Evolutionary conservation across 225 moss, liverwort and hornwort species (phyloP), one percentile per base, ranked within the genome.

Genomic region (Sphagnum contortum): DNA sequence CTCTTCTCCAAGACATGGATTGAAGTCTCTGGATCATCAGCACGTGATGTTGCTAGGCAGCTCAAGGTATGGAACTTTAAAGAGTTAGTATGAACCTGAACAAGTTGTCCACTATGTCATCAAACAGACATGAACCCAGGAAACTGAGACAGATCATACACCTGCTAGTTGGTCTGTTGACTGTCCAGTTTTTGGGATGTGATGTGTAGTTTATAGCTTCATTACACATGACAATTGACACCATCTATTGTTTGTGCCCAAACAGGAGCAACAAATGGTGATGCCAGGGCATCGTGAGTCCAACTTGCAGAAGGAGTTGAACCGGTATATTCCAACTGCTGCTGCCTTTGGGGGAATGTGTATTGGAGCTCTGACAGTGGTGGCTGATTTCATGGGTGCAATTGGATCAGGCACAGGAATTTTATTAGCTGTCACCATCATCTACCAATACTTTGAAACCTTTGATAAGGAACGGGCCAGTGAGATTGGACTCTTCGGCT

Each of bases 1-100:
- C 87, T 96, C 5, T 92, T 96, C 76, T 96, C 95, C 3, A 96
- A 96, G 78, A 96, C 92, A 14, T 96, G 95, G 95, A 95, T 92
- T 73, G 95, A 92, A 78, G 89, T 92, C 44, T 95, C 95, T 48
- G 92, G 95, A 59, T 92, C 92, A 48, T 95, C 95, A 73, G 95
- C 95, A 8, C 82, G 95, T 60, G 95, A 95, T 69, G 95, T 95
- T 50, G 95, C 95, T 10, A 95, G 90, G 72, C 95, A 95, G 71
- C 86, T 95, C 0, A 88, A 95, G 91, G 94, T 94, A 69, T 44
- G 29, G 29, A 29, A 29, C 29, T 29, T 29, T 29, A 29, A 29
- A 29, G 29, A 29, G 29, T 29, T 29, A 29, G 29, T 29, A 29
- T 0, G 29, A 29, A 29, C 29, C 29, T 29, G 29, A 29, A 29